phyloP scores from a whole-genome alignment of 2,329 filamentous ascomycete genomes.

The Phaeosphaeriaceae sp. region DNA sequence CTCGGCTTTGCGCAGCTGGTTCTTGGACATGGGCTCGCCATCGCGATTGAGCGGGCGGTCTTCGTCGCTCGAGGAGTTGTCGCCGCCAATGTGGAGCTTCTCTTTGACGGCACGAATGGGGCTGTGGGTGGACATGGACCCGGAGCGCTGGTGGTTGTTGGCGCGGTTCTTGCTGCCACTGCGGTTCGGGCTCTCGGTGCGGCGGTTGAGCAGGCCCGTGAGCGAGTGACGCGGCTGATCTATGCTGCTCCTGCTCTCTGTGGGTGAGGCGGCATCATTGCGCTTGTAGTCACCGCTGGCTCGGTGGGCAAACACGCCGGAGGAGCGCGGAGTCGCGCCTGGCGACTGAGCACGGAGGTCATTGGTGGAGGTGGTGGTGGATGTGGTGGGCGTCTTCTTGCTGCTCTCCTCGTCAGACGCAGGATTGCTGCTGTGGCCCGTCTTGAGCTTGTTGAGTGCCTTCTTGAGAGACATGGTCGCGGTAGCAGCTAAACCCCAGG shows the following conservation, averaged over 20 bases:
- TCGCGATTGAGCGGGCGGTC: constrained; percentile 56
- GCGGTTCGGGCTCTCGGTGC: constrained; percentile 46
- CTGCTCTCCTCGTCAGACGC: constrained; percentile 45
- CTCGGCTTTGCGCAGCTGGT: constrained; percentile 59
- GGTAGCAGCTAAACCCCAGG: constrained; percentile 28
- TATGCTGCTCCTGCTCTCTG: constrained; percentile 41
- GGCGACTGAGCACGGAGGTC: constrained; percentile 21
- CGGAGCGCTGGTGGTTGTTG: constrained; percentile 30
- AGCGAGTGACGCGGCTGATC: constrained; percentile 35
- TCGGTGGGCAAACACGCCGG: constrained; percentile 36
- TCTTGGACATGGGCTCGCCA: constrained; percentile 58
- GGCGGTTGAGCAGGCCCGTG: constrained; percentile 47
- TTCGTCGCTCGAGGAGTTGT: constrained; percentile 42
- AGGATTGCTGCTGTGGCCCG: constrained; percentile 40
- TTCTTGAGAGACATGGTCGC: constrained; percentile 54
- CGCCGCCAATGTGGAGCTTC: constrained; percentile 48
- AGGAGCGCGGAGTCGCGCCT: constrained; percentile 36
- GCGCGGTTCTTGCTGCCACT: constrained; percentile 25
- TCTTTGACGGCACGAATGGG: constrained; percentile 51
- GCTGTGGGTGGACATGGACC: constrained; percentile 41
- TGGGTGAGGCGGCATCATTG: constrained; percentile 33
- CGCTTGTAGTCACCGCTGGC: constrained; percentile 46
- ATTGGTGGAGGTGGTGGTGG: constrained; percentile 31
- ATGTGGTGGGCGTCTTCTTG: constrained; percentile 41
- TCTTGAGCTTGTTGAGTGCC: constrained; percentile 54